A percentile compares a stretch with the other conserved stretches of the same genome.
Conservation (phyloP, 441 rosid genomes). For the Populus tomentosa region DNA sequence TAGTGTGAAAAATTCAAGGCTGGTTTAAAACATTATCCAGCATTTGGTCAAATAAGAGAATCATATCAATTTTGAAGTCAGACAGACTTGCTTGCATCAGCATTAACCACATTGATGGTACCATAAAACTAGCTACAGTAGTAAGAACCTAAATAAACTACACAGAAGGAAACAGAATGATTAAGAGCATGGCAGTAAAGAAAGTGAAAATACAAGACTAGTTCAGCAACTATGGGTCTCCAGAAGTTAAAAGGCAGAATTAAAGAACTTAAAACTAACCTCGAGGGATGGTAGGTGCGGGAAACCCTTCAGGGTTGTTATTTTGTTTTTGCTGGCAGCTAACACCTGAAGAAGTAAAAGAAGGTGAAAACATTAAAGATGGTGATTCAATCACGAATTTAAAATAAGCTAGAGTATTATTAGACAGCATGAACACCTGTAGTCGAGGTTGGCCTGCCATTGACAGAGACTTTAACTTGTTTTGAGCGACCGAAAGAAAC, state of each 20-base stretch:
- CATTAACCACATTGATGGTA: neutral
- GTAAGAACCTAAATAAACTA: neutral
- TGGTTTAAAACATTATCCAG: neutral
- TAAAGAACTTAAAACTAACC: conserved; percentile 38
- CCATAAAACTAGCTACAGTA: neutral
- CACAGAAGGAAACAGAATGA: neutral
- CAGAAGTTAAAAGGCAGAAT: neutral
- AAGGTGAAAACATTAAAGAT: conserved; percentile 7
- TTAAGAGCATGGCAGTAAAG: too few relatives aligned
- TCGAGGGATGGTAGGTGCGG: conserved; percentile 92
- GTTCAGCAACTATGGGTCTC: neutral
- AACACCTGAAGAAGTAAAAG: conserved; percentile 54
- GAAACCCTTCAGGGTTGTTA: conserved; percentile 87
- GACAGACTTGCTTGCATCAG: neutral
- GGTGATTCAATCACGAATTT: conserved; percentile 9
- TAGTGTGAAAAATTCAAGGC: neutral
- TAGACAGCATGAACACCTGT: conserved; percentile 55
- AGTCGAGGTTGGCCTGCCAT: conserved; percentile 99
- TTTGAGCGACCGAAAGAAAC: conserved; percentile 99
- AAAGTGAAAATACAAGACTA: too few relatives aligned
- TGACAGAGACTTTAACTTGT: conserved; percentile 89
- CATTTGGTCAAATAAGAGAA: neutral
- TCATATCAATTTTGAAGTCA: neutral
- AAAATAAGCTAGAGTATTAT: neutral
- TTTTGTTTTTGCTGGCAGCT: conserved; percentile 97